phyloP scores from a whole-genome alignment of 176 grass and related monocot genomes.

The Aegilops umbellulata region DNA sequence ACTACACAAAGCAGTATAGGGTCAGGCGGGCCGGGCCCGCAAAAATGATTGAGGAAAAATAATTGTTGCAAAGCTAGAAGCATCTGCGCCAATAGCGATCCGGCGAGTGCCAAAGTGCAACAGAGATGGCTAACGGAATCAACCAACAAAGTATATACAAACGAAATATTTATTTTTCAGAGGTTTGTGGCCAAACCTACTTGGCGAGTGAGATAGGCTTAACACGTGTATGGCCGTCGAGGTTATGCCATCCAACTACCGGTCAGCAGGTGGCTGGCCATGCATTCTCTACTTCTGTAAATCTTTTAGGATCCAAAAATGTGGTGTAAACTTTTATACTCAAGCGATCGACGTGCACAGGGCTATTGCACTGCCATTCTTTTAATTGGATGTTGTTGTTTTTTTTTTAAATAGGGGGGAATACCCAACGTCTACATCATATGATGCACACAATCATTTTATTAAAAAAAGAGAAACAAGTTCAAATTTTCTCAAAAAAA shows the following conservation, averaged over 20 bases:
- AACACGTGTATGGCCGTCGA: slow-evolving; percentile 28
- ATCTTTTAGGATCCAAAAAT: neutral
- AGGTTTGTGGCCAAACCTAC: slow-evolving; percentile 31
- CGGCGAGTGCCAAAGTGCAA: slow-evolving; percentile 46
- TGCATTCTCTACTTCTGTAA: neutral
- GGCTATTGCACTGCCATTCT: no score
- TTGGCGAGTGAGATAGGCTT: neutral
- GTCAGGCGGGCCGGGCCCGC: neutral
- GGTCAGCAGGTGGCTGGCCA: neutral
- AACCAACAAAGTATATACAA: neutral
- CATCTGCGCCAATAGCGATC: slow-evolving; percentile 1
- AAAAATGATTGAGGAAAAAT: slow-evolving; percentile 30
- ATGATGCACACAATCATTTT: no score
- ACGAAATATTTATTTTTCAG: neutral
- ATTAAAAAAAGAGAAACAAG: no score
- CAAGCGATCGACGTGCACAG: no score
- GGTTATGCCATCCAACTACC: slow-evolving; percentile 1
- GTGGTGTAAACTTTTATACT: neutral
- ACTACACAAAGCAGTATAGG: neutral
- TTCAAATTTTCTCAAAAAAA: no score
- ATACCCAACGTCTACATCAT: no score
- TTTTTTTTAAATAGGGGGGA: no score
- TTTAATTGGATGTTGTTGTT: no score
- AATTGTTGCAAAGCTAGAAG: slow-evolving; percentile 13
- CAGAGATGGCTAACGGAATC: slow-evolving; percentile 23